Conservation (phyloP, 176 grass and related monocot species). For the Neostapfia colusana region DNA sequence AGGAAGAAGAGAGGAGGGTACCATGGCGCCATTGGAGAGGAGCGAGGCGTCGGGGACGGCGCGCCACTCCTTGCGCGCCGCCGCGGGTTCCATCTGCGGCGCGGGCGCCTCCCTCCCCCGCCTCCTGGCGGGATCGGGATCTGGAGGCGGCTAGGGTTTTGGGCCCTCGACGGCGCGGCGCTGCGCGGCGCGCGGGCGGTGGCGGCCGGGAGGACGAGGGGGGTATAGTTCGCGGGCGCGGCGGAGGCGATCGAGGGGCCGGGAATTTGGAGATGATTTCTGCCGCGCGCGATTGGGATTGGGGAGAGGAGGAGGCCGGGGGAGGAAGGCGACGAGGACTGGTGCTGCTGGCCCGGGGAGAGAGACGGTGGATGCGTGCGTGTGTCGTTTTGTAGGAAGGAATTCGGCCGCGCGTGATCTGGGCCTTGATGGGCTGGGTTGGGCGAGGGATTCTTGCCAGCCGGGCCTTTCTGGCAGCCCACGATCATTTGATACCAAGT, state of each 20-base stretch:
- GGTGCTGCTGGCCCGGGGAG: neutral
- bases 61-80: slow-evolving; percentile 90
- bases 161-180: neutral
- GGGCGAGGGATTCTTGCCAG: neutral
- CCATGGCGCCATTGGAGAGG: slow-evolving; percentile 74
- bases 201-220: neutral
- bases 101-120: neutral
- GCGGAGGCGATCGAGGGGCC: slow-evolving; percentile 17
- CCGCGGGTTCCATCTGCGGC: slow-evolving; percentile 43
- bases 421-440: neutral
- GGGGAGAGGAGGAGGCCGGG: neutral
- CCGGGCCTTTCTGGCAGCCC: neutral
- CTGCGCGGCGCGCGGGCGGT: neutral
- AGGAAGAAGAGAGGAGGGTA: slow-evolving; percentile 13
- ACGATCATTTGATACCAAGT: too few species aligned
- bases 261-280: slow-evolving; percentile 35
- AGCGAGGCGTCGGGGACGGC: slow-evolving; percentile 71
- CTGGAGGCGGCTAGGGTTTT: slow-evolving; percentile 59
- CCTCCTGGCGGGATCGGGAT: slow-evolving; percentile 55
- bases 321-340: neutral
- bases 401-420: neutral
- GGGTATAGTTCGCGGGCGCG: slow-evolving; percentile 31
- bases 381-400: neutral
- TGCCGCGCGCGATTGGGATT: slow-evolving; percentile 23
- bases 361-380: neutral